Evolutionary conservation across 257 asterid genomes (phyloP).

Genomic region (Prunella vulgaris): DNA sequence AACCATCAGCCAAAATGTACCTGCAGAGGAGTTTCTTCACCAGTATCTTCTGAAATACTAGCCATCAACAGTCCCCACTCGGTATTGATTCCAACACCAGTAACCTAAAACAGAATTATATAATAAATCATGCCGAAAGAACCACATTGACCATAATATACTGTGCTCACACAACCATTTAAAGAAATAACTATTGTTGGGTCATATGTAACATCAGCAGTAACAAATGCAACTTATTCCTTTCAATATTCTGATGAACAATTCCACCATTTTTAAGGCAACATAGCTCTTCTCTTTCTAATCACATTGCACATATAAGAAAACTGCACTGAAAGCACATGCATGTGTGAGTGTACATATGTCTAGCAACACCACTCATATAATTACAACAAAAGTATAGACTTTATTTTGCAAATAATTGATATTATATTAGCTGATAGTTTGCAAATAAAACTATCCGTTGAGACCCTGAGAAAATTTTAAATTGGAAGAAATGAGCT

Average conservation of each 20-base stretch:
- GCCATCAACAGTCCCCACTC: constrained; percentile 99
- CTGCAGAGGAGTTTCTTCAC: constrained; percentile 99
- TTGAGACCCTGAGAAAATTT: neutral
- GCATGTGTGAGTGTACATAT: neutral
- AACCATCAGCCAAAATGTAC: constrained; percentile 30
- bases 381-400: neutral
- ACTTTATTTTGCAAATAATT: neutral
- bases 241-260: neutral
- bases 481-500: neutral
- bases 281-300: neutral
- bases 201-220: neutral
- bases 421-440: constrained; percentile 6
- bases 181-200: neutral
- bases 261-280: neutral
- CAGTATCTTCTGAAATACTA: constrained; percentile 91
- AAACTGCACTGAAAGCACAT: neutral
- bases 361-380: neutral
- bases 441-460: neutral
- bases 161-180: neutral
- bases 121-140: constrained; percentile 17
- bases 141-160: neutral
- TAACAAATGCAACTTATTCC: neutral
- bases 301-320: neutral
- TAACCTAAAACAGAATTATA: constrained; percentile 44
- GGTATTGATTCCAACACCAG: constrained; percentile 91